Conservation (phyloP, 768 basidiomycete genomes). For the Phylloporus arenicola region DNA sequence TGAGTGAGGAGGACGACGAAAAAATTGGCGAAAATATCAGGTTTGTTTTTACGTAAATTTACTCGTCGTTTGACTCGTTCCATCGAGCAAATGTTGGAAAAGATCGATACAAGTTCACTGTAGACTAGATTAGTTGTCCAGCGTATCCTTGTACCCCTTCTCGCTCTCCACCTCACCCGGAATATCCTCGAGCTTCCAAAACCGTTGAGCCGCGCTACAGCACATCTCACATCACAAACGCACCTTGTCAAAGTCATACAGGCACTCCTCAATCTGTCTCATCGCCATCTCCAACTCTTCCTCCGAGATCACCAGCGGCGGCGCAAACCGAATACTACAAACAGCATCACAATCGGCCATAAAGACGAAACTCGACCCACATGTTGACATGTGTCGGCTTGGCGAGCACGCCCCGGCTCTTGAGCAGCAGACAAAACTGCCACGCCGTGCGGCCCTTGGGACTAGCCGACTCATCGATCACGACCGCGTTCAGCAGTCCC, state of each 20-base stretch:
- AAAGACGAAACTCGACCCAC: conserved; percentile 39
- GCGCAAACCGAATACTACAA: conserved; percentile 88
- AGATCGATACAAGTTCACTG: too few relatives aligned
- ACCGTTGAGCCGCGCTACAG: not conserved
- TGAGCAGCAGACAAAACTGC: conserved; percentile 91
- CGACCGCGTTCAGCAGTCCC: conserved; percentile 89
- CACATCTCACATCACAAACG: conserved; percentile 14
- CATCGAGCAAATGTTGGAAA: conserved; percentile 46
- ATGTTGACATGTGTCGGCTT: conserved; percentile 96
- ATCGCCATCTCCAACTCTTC: conserved; percentile 74
- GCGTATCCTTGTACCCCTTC: conserved; percentile 45
- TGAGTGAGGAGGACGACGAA: not conserved
- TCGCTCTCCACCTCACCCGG: conserved; percentile 62
- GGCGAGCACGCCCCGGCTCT: conserved; percentile 86
- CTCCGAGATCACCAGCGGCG: conserved; percentile 91
- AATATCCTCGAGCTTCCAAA: conserved; percentile 46
- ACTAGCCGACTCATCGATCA: conserved; percentile 83
- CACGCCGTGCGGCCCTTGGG: conserved; percentile 80
- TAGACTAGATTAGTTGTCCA: too few relatives aligned
- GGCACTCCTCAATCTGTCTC: conserved; percentile 65
- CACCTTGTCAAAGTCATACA: conserved; percentile 78
- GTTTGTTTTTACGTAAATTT: conserved; percentile 22
- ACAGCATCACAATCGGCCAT: not conserved
- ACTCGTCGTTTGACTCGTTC: conserved; percentile 39
- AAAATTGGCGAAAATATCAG: not conserved